Evolutionary conservation across 352 stramenopile genomes (phyloP), one percentile per base, ranked within the genome.

Genomic region (Phytophthora pisi): DNA sequence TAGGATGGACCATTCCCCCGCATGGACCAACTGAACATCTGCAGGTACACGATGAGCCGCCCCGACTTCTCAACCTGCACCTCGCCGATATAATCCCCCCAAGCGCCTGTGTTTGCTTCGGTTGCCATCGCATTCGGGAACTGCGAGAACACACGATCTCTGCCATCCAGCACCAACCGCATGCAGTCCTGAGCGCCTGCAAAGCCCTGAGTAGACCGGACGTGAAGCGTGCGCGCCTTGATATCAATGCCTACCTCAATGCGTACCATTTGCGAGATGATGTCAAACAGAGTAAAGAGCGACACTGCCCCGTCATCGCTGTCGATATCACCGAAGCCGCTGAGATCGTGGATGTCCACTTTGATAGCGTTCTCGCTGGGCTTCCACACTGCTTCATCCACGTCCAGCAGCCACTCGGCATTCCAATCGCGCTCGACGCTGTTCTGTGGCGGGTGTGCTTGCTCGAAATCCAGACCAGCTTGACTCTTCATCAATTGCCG

Each of bases 51-150:
- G 2, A 85, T 63, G 1, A 88, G 66, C 8, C 75, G 68, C n/a
- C 79, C 68, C 7, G 68, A 57, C 8, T 67, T 31, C 18, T 85
- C 80, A 34, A 79, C 67, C 24, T 80, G 65, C 46, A 86, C 73
- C 38, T 74, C 75, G 9, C 68, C 79, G 15, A 86, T 68, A 59
- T 91, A 91, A 54, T 91, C 79, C 38, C 83, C 83, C 23, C 59
- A 59, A 20, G 56, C 62, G 26, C 82, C 72, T 2, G n/a, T 11
- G 20, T 67, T 31, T 9, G 50, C 24, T 16, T 16, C 31, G 23
- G 70, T 72, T 45, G 80, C 65, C 57, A 76, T 70, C 18, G 77
- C 82, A 46, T 88, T 84, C 7, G 75, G 66, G 11, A 84, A 81
- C 26, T 84, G 45, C 0, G 78, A 78, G 30, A 85, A 89, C 46